Percentiles rank a stretch among this genome's conserved stretches.
These are phyloP conservation scores for Eimeria maxima DNA, from an alignment of 169 alveolate genomes.

Conservation along the genomic window DNA sequence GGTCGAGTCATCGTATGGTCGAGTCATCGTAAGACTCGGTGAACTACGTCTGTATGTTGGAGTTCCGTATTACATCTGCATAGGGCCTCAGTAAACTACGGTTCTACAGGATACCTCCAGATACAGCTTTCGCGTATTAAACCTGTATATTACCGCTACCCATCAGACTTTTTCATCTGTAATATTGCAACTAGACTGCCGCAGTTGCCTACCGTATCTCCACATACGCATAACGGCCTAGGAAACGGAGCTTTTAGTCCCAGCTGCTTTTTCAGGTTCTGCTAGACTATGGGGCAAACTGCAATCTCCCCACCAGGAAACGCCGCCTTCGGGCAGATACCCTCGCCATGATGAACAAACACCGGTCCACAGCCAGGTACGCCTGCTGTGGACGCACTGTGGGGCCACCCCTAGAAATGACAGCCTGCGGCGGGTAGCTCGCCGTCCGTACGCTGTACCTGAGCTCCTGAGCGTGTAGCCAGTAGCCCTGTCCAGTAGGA, in stretches of 20 bases:
- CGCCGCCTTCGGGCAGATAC: conserved; percentile 22
- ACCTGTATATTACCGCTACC: background rate
- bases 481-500: background rate
- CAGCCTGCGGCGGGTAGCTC: background rate
- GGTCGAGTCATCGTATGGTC: too few species aligned
- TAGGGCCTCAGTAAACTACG: too few species aligned
- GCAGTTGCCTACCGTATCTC: too few species aligned
- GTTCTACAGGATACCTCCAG: too few species aligned
- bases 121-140: too few species aligned
- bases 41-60: background rate
- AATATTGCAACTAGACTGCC: too few species aligned
- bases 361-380: conserved; percentile 41
- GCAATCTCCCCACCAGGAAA: conserved; percentile 15
- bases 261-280: conserved; percentile 9
- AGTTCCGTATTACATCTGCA: background rate
- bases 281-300: conserved; percentile 57
- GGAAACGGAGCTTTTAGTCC: too few species aligned
- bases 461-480: background rate
- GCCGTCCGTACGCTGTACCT: background rate
- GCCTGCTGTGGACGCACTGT: background rate
- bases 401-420: background rate
- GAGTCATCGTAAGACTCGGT: too few species aligned
- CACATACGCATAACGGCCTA: too few species aligned
- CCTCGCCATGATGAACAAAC: conserved; percentile 31
- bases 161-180: background rate